Evolutionary conservation across 495 filamentous ascomycete species (phyloP), one percentile per base, ranked within the genome.

Genomic region (Evansstolkia leycettana): DNA sequence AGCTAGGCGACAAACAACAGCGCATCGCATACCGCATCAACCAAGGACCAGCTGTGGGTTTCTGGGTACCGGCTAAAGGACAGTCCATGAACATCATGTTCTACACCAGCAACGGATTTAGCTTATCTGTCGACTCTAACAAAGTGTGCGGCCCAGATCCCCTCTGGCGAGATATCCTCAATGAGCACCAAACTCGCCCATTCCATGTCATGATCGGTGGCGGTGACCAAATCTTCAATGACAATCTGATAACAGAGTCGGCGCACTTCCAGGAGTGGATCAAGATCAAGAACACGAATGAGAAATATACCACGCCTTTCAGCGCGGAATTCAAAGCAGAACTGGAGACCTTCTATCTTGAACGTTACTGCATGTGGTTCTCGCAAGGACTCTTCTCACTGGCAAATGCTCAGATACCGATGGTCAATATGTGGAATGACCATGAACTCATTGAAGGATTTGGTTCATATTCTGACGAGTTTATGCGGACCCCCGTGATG

Each of bases 141-240:
- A 60, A 72, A 30, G 79, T 95, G 57, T 83, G 78, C 47, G 90
- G 90, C 0, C 90, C 90, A 2, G 90, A 98, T 66, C 92, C 90
- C 7, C 65, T 98, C 55, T 98, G 90, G 90, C 76, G 87, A 40
- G 90, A 98, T 50, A 82, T 96, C 12, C 69, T 98, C 31, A 93
- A 94, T 46, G 82, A 76, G 17, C 90, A 98, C 55, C 87, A 93
- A 55, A 83, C 76, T 33, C 78, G 78, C 29, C 90, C 90, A 11
- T 96, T 96, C 61, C 90, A 98, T 60, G 87, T 94, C 26, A 96
- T 98, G 92, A 73, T 98, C 43, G 92, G 90, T 20, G 90, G 90
- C 33, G 90, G 90, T 33, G 90, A 98, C 54, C 90, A 98, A 54
- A 79, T 98, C 42, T 98, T 95, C 58, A 96, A 93, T 43, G 90